Base-by-base conservation (phyloP, 1,284 basidiomycete genomes). In the Microstroma glucosiphilum region DNA sequence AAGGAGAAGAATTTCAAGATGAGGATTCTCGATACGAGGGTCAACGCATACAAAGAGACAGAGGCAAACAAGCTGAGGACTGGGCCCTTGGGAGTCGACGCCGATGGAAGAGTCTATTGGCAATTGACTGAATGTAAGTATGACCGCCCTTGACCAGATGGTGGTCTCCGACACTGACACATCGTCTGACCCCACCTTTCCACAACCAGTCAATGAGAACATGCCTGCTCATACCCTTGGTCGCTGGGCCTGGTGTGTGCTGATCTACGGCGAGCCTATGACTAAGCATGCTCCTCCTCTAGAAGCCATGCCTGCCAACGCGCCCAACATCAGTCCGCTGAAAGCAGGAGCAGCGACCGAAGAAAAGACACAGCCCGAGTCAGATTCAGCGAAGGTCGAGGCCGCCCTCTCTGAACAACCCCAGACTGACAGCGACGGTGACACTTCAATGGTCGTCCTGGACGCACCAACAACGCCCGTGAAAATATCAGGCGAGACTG, bases 71-170 rank as follows among this genome's bases (percentile, higher is more conserved):
- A 62, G 1, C 30, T 71, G 40, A 61, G 71, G 3, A 70, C 66
- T 6, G 71, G 71, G 19, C 64, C 71, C 1, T 11, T 72, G 3
- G 71, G 71, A 37, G 17, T 26, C 25, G 71, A 72, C 54, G 64
- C 58, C 7, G 71, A 72, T 49, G 71, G 71, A 6, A 61, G 68
- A 25, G 69, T 66, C 57, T 72, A 69, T 40, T 72, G 71, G 71
- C 69, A 72, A 40, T 54, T 72, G 53, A 59, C 70, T 23, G 71
- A 72, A 57, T 72, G 30, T 37, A 9, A 37, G 30, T 37, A 37
- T 37, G 9, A n/a, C n/a, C 30, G 30, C 30, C 9, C 30, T 37
- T 9, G 30, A 37, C 30, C 4, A 37, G 30, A 37, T 37, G 3
- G 30, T 37, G 30, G 30, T 37, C 30, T 3, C 9, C 30, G n/a